A percentile compares a stretch with the other conserved stretches of the same genome.
Evolutionary conservation across 2,329 filamentous ascomycete genomes (phyloP).

Genomic region (Penicillium sp.): DNA sequence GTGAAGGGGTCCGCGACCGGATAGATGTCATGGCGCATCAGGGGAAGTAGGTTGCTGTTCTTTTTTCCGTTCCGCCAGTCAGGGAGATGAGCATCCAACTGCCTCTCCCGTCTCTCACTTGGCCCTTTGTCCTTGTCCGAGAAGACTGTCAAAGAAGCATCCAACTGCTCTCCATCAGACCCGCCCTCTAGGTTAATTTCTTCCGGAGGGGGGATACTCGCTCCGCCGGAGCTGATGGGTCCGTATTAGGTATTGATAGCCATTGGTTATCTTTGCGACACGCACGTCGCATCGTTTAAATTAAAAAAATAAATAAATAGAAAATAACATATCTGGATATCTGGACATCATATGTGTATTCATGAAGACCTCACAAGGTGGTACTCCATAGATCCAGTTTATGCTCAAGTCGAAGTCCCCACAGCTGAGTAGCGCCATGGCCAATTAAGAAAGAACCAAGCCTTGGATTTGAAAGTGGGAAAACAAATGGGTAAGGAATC

Average conservation of each 20-base stretch:
- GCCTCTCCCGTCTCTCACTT: constrained; percentile 37
- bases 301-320: background rate
- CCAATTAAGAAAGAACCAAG: background rate
- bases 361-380: background rate
- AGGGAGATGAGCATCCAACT: constrained; percentile 44
- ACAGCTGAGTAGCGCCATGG: background rate
- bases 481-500: too few relatives aligned
- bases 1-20: constrained; percentile 1
- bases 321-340: background rate
- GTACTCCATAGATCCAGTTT: background rate
- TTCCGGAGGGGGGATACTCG: constrained; percentile 3
- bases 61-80: constrained; percentile 38
- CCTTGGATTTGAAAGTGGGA: background rate
- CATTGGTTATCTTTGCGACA: constrained; percentile 8
- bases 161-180: constrained; percentile 44
- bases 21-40: constrained; percentile 18
- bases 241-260: constrained; percentile 15
- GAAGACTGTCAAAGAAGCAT: constrained; percentile 44
- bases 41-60: constrained; percentile 37
- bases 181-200: constrained; percentile 28
- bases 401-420: background rate
- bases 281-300: constrained; percentile 7
- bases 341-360: background rate
- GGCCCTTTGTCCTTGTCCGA: constrained; percentile 22
- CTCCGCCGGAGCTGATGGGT: constrained; percentile 25